These are phyloP conservation scores for Spinellus fusiger DNA, from an alignment of 192 early-diverging fungal genomes.

Conservation along the genomic window DNA sequence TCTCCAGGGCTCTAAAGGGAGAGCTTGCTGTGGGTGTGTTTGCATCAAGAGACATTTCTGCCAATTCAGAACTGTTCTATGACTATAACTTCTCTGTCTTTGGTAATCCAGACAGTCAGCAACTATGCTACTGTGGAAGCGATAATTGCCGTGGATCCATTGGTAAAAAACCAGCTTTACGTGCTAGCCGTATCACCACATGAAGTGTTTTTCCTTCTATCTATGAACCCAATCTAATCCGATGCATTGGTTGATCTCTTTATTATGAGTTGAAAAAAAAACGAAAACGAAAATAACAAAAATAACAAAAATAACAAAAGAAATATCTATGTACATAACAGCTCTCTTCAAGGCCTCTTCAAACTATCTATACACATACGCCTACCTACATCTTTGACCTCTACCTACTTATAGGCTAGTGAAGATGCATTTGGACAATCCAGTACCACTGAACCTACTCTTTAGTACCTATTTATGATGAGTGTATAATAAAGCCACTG, in stretches of 20 bases:
- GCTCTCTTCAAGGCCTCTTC: background rate
- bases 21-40: constrained; percentile 75
- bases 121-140: constrained; percentile 66
- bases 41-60: constrained; percentile 59
- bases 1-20: constrained; percentile 50
- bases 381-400: background rate
- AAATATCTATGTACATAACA: background rate
- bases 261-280: no score
- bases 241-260: no score
- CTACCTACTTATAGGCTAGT: no score
- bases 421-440: no score
- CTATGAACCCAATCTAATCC: no score
- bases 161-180: constrained; percentile 29
- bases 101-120: constrained; percentile 49
- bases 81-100: constrained; percentile 80
- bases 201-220: no score
- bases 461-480: no score
- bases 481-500: no score
- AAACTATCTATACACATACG: background rate
- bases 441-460: no score
- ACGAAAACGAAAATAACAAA: background rate
- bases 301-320: background rate
- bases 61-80: constrained; percentile 68
- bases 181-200: background rate
- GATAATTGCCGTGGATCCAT: constrained; percentile 62